Percentiles rank a stretch among this genome's conserved stretches.
Evolutionary conservation across 768 basidiomycete genomes (phyloP).

Genomic region (Lanmaoa pseudosensibilis): DNA sequence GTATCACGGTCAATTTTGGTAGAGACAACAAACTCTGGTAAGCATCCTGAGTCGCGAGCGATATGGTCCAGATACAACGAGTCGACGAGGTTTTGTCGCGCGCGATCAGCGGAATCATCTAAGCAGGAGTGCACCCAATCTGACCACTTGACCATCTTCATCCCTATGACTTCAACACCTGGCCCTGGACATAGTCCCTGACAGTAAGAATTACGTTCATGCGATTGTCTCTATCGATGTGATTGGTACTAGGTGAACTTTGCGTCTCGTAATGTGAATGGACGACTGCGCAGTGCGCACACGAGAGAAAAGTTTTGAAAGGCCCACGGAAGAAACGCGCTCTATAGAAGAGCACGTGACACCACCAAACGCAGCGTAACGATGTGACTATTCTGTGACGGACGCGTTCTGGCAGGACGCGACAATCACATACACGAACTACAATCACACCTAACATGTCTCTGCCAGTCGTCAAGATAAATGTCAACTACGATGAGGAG

Average conservation of each 20-base stretch:
- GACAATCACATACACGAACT: conserved; percentile 11
- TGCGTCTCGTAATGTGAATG: too few species aligned
- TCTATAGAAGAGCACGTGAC: conserved; percentile 12
- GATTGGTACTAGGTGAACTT: too few species aligned
- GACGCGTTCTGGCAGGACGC: conserved; percentile 26
- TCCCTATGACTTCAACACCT: conserved; percentile 10
- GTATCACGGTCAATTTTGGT: not conserved
- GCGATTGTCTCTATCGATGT: too few species aligned
- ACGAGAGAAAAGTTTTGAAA: too few species aligned
- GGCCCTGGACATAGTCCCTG: conserved; percentile 14
- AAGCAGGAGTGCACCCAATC: conserved; percentile 11
- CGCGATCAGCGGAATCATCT: not conserved
- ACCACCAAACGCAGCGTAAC: conserved; percentile 6
- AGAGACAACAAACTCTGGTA: conserved; percentile 3
- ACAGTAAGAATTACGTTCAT: conserved; percentile 9
- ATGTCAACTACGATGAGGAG: conserved; percentile 69
- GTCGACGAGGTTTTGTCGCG: conserved; percentile 1
- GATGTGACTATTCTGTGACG: conserved; percentile 26
- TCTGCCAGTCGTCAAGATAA: conserved; percentile 57
- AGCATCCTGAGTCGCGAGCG: not conserved
- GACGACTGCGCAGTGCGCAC: too few species aligned
- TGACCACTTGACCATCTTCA: conserved; percentile 11
- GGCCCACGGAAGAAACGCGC: not conserved
- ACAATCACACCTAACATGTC: conserved; percentile 53
- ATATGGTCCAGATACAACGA: conserved; percentile 5